Percentiles rank a stretch among this genome's conserved stretches.
Evolutionary conservation across 2,329 filamentous ascomycete genomes (phyloP).

Genomic region (Calonectria montana): DNA sequence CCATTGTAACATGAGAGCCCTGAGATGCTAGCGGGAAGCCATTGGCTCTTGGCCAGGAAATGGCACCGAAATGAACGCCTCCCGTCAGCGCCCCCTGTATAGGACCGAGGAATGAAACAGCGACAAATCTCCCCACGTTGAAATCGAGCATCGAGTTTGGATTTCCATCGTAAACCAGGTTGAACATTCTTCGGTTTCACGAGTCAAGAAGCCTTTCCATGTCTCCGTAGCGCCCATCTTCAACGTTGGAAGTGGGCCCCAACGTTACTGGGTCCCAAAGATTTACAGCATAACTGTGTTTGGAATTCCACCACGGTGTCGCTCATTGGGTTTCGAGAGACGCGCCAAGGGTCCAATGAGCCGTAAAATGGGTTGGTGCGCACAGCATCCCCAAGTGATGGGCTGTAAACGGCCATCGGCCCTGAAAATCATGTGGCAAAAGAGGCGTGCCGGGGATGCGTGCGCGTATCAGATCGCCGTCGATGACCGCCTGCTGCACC

Average conservation of each 20-base stretch:
- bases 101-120: not conserved
- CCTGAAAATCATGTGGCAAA: conserved; percentile 19
- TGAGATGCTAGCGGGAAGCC: not conserved
- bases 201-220: not conserved
- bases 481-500: not conserved
- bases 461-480: not conserved
- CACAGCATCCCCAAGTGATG: not conserved
- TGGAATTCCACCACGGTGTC: not conserved
- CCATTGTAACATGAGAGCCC: not conserved
- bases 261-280: not conserved
- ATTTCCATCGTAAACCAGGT: conserved; percentile 1
- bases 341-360: not conserved
- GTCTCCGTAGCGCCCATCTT: not conserved
- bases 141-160: not conserved
- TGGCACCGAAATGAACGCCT: not conserved
- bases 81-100: not conserved
- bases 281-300: not conserved
- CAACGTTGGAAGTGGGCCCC: not conserved
- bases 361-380: not conserved
- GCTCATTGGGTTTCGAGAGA: not conserved
- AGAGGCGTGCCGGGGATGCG: not conserved
- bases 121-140: conserved; percentile 4
- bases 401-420: conserved; percentile 15
- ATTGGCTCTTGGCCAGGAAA: not conserved
- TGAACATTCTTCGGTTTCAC: not conserved